Conservation (phyloP, 1,284 basidiomycete species). For the Hemileia vastatrix region DNA sequence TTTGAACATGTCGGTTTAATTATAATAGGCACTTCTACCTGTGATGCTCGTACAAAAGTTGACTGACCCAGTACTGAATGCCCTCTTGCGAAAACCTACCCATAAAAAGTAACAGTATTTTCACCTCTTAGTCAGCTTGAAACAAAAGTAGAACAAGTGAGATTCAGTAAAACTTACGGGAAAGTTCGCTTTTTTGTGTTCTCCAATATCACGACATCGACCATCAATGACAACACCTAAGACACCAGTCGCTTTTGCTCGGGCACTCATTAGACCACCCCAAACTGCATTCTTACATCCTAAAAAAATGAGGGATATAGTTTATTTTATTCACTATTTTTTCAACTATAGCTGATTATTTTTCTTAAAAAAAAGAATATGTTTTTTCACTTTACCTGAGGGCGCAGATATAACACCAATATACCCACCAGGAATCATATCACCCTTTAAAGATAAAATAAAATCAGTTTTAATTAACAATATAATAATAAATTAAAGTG, state of each 20-base stretch:
- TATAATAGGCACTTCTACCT: slow-evolving; percentile 61
- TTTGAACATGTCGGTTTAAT: slow-evolving; percentile 50
- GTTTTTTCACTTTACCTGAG: slow-evolving; percentile 50
- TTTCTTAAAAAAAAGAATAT: not conserved
- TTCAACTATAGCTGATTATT: not conserved
- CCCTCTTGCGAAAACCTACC: slow-evolving; percentile 59
- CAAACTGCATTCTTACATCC: slow-evolving; percentile 74
- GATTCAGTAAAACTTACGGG: slow-evolving; percentile 46
- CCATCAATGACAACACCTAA: slow-evolving; percentile 68
- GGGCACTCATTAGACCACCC: slow-evolving; percentile 83
- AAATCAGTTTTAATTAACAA: not conserved
- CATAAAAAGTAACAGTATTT: not conserved
- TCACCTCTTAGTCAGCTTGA: not conserved
- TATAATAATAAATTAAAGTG: too few relatives aligned
- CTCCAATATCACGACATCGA: slow-evolving; percentile 67
- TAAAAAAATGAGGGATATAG: slow-evolving; percentile 38
- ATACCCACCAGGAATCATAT: slow-evolving; percentile 58
- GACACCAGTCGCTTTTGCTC: slow-evolving; percentile 60
- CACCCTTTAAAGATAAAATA: slow-evolving; percentile 47
- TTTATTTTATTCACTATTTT: not conserved
- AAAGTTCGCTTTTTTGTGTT: slow-evolving; percentile 61
- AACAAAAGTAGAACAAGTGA: not conserved
- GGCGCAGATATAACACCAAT: slow-evolving; percentile 72
- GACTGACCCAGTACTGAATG: slow-evolving; percentile 79
- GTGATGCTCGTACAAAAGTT: slow-evolving; percentile 72